Percentiles rank a stretch among this genome's conserved stretches.
Conservation (phyloP, 176 grass and related monocot species). For the Oryza glaberrima region DNA sequence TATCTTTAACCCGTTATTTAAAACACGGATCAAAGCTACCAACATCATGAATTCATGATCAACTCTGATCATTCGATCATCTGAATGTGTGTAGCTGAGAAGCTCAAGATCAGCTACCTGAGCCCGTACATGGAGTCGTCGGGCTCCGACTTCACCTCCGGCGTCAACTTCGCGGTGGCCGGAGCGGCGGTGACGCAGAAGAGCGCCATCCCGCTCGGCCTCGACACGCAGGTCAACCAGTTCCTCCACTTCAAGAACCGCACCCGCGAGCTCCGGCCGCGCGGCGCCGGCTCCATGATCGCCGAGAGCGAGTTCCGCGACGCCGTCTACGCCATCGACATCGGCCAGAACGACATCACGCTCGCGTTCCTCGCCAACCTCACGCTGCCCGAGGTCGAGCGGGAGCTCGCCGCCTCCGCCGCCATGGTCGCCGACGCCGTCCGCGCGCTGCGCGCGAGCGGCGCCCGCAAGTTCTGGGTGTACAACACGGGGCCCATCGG, state of each 20-base stretch:
- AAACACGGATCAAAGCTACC: no score
- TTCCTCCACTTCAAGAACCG: slow-evolving; percentile 44
- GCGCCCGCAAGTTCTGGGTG: slow-evolving; percentile 40
- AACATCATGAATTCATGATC: no score
- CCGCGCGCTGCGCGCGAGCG: slow-evolving; percentile 14
- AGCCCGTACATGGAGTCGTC: slow-evolving; percentile 47
- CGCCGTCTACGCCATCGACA: slow-evolving; percentile 38
- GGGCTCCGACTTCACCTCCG: slow-evolving; percentile 31
- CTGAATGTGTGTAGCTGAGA: slow-evolving; percentile 23
- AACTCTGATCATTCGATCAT: neutral
- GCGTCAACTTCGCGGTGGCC: slow-evolving; percentile 42
- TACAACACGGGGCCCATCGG: slow-evolving; percentile 46
- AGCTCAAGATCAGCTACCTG: slow-evolving; percentile 37
- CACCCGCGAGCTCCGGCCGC: slow-evolving; percentile 19
- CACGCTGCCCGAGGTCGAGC: slow-evolving; percentile 8
- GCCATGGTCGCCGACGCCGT: slow-evolving; percentile 29
- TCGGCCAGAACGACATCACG: slow-evolving; percentile 37
- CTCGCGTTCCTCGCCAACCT: slow-evolving; percentile 40
- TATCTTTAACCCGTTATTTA: no score
- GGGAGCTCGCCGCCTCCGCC: neutral
- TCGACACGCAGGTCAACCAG: slow-evolving; percentile 40
- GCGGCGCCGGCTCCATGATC: slow-evolving; percentile 24
- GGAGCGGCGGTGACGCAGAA: slow-evolving; percentile 21
- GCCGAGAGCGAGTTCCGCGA: slow-evolving; percentile 10
- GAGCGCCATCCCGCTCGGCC: slow-evolving; percentile 15